Conservation (phyloP, 2,329 filamentous ascomycete genomes). For the Monosporascus sp. region DNA sequence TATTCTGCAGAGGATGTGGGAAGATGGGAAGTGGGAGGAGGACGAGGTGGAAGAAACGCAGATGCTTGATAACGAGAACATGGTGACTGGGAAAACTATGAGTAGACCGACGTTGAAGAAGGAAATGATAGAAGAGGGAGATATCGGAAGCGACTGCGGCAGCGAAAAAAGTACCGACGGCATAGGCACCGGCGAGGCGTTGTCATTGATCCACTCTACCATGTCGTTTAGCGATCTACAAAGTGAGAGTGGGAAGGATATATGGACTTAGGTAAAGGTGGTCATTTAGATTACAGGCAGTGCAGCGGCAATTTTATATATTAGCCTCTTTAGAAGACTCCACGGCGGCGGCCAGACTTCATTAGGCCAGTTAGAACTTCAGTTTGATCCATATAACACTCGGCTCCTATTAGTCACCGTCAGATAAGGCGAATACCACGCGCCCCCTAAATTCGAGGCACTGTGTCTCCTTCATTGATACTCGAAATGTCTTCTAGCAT, state of each 20-base stretch:
- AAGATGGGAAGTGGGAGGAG: constrained; percentile 28
- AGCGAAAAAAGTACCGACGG: not conserved
- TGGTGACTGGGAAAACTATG: constrained; percentile 11
- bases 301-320: too few relatives aligned
- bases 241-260: not conserved
- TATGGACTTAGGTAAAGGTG: not conserved
- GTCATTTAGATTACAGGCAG: too few relatives aligned
- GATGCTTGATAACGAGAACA: too few relatives aligned
- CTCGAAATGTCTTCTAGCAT: too few relatives aligned
- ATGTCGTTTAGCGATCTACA: not conserved
- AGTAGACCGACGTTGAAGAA: constrained; percentile 28
- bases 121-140: constrained; percentile 10
- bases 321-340: too few relatives aligned
- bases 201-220: not conserved
- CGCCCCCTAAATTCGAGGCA: too few relatives aligned
- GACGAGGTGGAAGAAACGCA: constrained; percentile 18
- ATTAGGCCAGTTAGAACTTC: too few relatives aligned
- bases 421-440: too few relatives aligned
- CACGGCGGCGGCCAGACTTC: too few relatives aligned
- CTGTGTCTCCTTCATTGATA: too few relatives aligned
- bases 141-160: not conserved
- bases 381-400: too few relatives aligned
- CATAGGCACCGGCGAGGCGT: not conserved
- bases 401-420: too few relatives aligned
- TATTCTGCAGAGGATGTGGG: constrained; percentile 30